These are phyloP conservation scores for Aphanomyces invadans DNA, from an alignment of 352 stramenopile species.

Conservation along the genomic window DNA sequence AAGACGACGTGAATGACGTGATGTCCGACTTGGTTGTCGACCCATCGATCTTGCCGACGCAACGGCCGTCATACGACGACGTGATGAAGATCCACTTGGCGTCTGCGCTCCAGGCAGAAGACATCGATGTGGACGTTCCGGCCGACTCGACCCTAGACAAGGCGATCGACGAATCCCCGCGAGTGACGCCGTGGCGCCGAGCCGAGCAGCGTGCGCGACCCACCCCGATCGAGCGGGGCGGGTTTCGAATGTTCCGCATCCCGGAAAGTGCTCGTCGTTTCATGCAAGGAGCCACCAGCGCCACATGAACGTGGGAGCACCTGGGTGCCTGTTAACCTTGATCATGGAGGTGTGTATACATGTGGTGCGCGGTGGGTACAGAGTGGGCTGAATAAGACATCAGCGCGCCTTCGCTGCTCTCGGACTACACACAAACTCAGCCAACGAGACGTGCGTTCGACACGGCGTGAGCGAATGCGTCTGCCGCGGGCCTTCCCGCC, in stretches of 20 bases:
- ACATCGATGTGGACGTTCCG: neutral
- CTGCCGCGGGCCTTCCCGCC: too few species aligned
- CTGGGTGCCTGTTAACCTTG: neutral
- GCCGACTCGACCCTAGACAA: neutral
- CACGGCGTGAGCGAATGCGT: too few species aligned
- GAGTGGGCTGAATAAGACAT: too few species aligned
- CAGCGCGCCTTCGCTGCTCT: too few species aligned
- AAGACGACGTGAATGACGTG: neutral
- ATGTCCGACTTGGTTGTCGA: neutral
- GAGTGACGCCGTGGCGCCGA: constrained; percentile 5
- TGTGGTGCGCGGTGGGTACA: too few species aligned
- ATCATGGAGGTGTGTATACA: neutral
- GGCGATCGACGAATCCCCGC: neutral
- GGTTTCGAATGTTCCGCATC: constrained; percentile 24
- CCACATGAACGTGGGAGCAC: neutral
- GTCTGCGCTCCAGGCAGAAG: constrained; percentile 1
- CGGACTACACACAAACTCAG: too few species aligned
- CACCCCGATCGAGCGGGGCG: neutral
- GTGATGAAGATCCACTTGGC: constrained; percentile 13
- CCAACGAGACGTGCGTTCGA: too few species aligned
- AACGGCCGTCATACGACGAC: neutral
- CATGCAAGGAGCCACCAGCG: constrained; percentile 16
- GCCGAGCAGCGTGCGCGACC: neutral
- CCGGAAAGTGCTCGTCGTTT: constrained; percentile 19
- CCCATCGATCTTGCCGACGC: neutral